phyloP scores from a whole-genome alignment of 805 yeast genomes.

The Cyberlindnera maritima region DNA sequence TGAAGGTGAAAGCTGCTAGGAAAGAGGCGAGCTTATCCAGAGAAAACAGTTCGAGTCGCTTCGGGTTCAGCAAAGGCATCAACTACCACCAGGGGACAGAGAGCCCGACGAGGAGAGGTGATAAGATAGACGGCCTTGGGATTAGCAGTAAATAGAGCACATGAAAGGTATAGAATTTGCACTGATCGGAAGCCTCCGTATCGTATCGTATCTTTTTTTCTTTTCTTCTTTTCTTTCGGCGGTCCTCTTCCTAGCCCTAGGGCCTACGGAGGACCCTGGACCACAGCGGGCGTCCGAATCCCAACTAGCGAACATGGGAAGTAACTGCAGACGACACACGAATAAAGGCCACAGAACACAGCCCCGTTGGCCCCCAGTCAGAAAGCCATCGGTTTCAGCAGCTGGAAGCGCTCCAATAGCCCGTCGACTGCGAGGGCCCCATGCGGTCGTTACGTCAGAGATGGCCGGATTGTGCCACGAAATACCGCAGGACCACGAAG shows the following conservation, averaged over 20 bases:
- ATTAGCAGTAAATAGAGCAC: slow-evolving; percentile 1
- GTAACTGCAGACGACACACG: no score
- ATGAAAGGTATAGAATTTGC: no score
- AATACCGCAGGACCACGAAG: slow-evolving; percentile 11
- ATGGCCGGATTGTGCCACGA: not conserved
- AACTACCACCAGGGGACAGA: not conserved
- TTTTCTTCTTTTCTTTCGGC: no score
- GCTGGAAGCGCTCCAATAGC: not conserved
- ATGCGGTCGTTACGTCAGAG: slow-evolving; percentile 1
- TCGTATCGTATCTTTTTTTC: no score
- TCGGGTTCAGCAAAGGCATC: not conserved
- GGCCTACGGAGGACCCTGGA: no score
- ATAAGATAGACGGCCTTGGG: not conserved
- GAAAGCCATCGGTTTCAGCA: not conserved
- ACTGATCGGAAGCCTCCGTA: no score
- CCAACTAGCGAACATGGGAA: not conserved
- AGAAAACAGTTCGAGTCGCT: not conserved
- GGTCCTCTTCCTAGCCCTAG: no score
- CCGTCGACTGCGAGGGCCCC: not conserved
- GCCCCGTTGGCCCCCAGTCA: not conserved
- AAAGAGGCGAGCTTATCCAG: slow-evolving; percentile 1
- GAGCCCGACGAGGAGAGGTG: not conserved
- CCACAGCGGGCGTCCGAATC: no score
- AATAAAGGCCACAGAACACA: no score
- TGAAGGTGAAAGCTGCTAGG: slow-evolving; percentile 17